Conservation (phyloP, 768 basidiomycete species). For the Tylopilus rubrobrunneus region DNA sequence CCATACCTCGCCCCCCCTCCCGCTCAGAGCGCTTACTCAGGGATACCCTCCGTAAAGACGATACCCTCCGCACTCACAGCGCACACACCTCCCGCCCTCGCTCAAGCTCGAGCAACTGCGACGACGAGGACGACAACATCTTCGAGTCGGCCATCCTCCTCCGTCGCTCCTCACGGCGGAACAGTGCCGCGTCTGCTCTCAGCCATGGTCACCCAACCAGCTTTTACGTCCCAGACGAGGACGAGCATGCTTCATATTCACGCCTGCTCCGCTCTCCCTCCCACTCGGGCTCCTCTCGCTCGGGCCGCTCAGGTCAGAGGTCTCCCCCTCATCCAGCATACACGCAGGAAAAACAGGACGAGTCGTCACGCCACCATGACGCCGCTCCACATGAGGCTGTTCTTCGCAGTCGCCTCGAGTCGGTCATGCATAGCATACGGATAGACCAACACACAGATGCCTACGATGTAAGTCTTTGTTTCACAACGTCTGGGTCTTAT, state of each 20-base stretch:
- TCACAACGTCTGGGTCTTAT: conserved; percentile 1
- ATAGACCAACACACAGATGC: conserved; percentile 22
- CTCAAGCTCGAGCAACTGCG: conserved; percentile 23
- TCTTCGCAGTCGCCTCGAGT: conserved; percentile 49
- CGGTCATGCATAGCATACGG: conserved; percentile 39
- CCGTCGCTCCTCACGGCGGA: conserved; percentile 19
- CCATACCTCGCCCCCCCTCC: conserved; percentile 38
- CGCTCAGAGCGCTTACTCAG: conserved; percentile 55
- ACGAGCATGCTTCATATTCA: conserved; percentile 23
- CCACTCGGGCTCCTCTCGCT: conserved; percentile 26
- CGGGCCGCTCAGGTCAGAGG: conserved; percentile 18
- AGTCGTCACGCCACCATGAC: conserved; percentile 23
- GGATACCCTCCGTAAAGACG: conserved; percentile 51
- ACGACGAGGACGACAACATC: conserved; percentile 26
- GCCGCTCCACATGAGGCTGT: conserved; percentile 51
- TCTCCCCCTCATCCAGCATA: conserved; percentile 11
- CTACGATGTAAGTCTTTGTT: conserved; percentile 21
- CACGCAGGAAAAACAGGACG: conserved; percentile 19
- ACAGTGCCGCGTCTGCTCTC: conserved; percentile 19
- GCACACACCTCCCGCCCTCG: conserved; percentile 20
- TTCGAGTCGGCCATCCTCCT: conserved; percentile 28
- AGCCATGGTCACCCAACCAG: conserved; percentile 8
- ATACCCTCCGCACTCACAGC: conserved; percentile 33
- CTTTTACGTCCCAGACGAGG: conserved; percentile 34
- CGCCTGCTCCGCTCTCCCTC: conserved; percentile 25